These are phyloP conservation scores for Lindgomyces ingoldianus DNA, from an alignment of 495 filamentous ascomycete species.

Conservation along the genomic window DNA sequence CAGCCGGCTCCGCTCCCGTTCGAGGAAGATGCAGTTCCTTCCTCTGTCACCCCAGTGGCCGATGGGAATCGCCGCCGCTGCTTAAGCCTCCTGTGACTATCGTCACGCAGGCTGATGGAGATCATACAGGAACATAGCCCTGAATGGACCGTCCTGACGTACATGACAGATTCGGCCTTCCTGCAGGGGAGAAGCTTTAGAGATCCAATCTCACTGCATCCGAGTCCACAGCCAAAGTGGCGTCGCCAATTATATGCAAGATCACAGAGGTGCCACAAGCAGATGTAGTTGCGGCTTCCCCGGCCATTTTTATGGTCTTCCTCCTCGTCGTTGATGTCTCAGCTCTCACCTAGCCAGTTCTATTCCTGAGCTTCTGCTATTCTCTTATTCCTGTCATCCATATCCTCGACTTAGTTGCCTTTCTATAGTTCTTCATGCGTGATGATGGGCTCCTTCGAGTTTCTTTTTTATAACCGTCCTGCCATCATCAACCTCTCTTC, in stretches of 20 bases:
- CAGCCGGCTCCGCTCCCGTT: not conserved
- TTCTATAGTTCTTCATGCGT: constrained; percentile 18
- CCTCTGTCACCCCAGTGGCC: not conserved
- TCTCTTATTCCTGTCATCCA: not conserved
- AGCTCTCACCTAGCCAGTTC: not conserved
- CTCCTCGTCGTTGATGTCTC: constrained; percentile 1
- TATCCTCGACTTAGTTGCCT: not conserved
- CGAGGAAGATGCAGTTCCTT: not conserved
- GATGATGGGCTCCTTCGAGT: not conserved
- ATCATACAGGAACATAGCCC: constrained; percentile 16
- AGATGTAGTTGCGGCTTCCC: not conserved
- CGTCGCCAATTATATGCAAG: not conserved
- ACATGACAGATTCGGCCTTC: constrained; percentile 3
- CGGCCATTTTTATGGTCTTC: not conserved
- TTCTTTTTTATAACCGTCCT: constrained; percentile 11
- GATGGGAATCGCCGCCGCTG: not conserved
- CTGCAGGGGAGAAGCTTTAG: constrained; percentile 9
- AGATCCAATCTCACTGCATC: not conserved
- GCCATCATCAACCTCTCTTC: not conserved
- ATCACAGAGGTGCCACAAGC: not conserved
- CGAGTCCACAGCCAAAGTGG: not conserved
- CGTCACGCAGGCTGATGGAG: constrained; percentile 15
- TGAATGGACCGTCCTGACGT: constrained; percentile 1
- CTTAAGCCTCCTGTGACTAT: constrained; percentile 5
- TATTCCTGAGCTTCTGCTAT: constrained; percentile 6